Evolutionary conservation across 495 filamentous ascomycete genomes (phyloP).

Genomic region (Aspergillus leporis): DNA sequence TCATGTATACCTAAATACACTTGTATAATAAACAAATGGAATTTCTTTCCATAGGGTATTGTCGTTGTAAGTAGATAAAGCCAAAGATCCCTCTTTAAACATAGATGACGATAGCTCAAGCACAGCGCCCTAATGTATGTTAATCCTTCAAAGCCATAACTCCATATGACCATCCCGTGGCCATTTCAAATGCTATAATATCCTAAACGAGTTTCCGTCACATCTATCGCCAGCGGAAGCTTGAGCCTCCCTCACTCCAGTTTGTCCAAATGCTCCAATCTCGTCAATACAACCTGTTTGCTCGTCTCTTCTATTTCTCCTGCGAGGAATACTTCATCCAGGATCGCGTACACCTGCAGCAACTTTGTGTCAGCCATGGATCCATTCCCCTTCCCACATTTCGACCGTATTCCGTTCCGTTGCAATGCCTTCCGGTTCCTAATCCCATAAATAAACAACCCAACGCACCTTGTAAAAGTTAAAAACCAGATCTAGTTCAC

Average conservation of each 20-base stretch:
- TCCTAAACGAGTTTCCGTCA: background rate
- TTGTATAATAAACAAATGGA: background rate
- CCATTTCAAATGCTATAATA: constrained; percentile 15
- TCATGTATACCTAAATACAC: background rate
- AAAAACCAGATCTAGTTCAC: constrained; percentile 97
- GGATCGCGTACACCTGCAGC: constrained; percentile 88
- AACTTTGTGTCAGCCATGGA: constrained; percentile 14
- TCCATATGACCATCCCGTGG: constrained; percentile 20
- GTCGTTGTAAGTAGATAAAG: background rate
- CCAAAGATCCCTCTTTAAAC: constrained; percentile 1
- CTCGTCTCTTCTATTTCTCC: constrained; percentile 98
- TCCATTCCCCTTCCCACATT: background rate
- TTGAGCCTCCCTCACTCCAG: constrained; percentile 62
- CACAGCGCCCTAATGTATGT: constrained; percentile 5
- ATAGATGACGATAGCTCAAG: constrained; percentile 3
- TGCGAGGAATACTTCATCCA: constrained; percentile 95
- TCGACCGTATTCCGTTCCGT: background rate
- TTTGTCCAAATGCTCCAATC: constrained; percentile 95
- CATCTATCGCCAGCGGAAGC: background rate
- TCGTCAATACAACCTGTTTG: constrained; percentile 93
- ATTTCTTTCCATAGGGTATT: constrained; percentile 13
- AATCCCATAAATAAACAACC: background rate
- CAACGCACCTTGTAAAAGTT: constrained; percentile 83
- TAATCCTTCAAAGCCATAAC: constrained; percentile 18
- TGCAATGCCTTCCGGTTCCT: background rate